phyloP scores from a whole-genome alignment of 2,329 filamentous ascomycete species.

The Amesomyces nigricolor region DNA sequence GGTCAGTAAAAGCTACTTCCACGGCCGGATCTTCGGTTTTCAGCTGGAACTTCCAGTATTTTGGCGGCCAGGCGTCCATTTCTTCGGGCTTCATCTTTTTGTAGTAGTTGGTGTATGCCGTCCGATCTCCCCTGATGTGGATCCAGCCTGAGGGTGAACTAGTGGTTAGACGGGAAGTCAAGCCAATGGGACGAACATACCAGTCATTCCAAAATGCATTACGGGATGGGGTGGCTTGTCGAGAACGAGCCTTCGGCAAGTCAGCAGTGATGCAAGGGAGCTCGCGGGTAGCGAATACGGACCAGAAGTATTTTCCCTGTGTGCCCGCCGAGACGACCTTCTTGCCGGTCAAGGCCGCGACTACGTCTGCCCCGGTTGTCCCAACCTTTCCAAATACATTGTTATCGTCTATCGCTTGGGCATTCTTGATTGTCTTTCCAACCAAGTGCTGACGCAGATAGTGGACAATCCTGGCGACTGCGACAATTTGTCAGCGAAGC shows the following conservation, averaged over 20 bases:
- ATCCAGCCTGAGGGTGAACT: conserved; percentile 63
- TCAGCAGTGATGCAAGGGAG: neutral
- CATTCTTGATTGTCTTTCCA: conserved; percentile 68
- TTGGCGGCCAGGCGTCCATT: conserved; percentile 72
- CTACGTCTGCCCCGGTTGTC: conserved; percentile 68
- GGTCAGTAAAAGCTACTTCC: conserved; percentile 76
- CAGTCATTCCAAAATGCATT: conserved; percentile 78
- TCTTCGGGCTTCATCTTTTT: conserved; percentile 59
- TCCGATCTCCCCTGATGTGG: conserved; percentile 73
- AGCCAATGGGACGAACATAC: conserved; percentile 28
- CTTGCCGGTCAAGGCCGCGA: conserved; percentile 67
- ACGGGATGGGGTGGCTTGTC: conserved; percentile 78
- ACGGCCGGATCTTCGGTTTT: conserved; percentile 46
- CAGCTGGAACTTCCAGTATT: conserved; percentile 81
- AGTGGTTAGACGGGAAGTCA: conserved; percentile 32
- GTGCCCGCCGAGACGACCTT: conserved; percentile 62
- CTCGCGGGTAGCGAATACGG: conserved; percentile 12
- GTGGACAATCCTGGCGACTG: conserved; percentile 79
- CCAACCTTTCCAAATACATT: conserved; percentile 90
- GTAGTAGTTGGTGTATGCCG: conserved; percentile 77
- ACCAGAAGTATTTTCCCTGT: conserved; percentile 97
- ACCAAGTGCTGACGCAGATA: conserved; percentile 79
- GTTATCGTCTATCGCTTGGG: conserved; percentile 68
- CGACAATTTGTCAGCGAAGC: neutral
- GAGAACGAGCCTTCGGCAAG: conserved; percentile 43